Evolutionary conservation across 2,329 filamentous ascomycete genomes (phyloP), one percentile per base, ranked within the genome.

Genomic region (Sporothrix sp.): DNA sequence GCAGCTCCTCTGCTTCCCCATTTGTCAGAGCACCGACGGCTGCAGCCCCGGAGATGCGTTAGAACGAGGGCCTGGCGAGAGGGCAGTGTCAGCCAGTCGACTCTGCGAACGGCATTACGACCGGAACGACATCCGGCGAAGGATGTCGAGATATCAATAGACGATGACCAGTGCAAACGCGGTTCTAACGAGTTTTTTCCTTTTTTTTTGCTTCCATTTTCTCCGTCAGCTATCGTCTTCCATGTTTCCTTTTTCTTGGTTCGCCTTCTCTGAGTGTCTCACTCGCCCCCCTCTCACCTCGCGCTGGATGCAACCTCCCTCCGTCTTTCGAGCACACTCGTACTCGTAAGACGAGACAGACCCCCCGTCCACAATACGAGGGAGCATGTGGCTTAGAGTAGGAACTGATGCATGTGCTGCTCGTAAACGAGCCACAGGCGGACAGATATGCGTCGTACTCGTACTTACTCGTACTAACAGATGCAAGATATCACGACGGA

Each of bases 1-100:
- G n/a, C n/a, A n/a, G n/a, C n/a, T 42, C 46, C 46, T 33, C 30
- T 32, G 46, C 46, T 21, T 40, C 46, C 46, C 28, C n/a, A 49
- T 49, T 49, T 42, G 46, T 37, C 37, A 42, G 44, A 36, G 32
- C 23, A 37, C 43, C 14, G 30, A 23, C n/a, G n/a, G n/a, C n/a
- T n/a, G n/a, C n/a, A n/a, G n/a, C n/a, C n/a, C n/a, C n/a, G n/a
- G n/a, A n/a, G n/a, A n/a, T n/a, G n/a, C n/a, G n/a, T n/a, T n/a
- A n/a, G n/a, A n/a, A n/a, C n/a, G n/a, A n/a, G n/a, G n/a, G n/a
- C n/a, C n/a, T n/a, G n/a, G n/a, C n/a, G n/a, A n/a, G n/a, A n/a
- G n/a, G n/a, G n/a, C n/a, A n/a, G n/a, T n/a, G n/a, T n/a, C n/a
- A n/a, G n/a, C n/a, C n/a, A n/a, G n/a, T n/a, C n/a, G n/a, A n/a